These are phyloP conservation scores for Xylaria flabelliformis DNA, from an alignment of 495 filamentous ascomycete genomes.

Conservation along the genomic window DNA sequence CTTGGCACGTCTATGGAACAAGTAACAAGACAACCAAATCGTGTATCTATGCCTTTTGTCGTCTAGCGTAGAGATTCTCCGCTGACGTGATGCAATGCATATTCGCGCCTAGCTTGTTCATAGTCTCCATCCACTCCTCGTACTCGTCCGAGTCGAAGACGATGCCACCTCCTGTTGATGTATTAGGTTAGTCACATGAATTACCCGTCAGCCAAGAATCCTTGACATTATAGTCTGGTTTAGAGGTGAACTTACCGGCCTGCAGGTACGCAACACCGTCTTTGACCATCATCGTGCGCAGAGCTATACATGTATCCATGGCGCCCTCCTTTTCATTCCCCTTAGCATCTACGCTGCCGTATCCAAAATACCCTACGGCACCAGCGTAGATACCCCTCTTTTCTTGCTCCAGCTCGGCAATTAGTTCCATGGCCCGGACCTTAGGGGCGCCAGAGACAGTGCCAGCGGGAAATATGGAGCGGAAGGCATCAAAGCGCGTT, in stretches of 20 bases:
- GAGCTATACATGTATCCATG: slow-evolving; percentile 99
- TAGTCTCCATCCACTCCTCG: slow-evolving; percentile 95
- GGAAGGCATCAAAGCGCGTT: slow-evolving; percentile 94
- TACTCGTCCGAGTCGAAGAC: slow-evolving; percentile 94
- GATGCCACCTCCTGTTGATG: slow-evolving; percentile 78
- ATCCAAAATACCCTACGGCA: slow-evolving; percentile 94
- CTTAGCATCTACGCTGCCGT: slow-evolving; percentile 58
- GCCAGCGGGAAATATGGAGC: slow-evolving; percentile 94
- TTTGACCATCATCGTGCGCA: slow-evolving; percentile 95
- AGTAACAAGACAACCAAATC: background rate
- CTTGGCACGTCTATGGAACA: background rate
- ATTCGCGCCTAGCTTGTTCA: slow-evolving; percentile 93
- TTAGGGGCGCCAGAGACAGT: slow-evolving; percentile 95
- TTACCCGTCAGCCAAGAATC: too few relatives aligned
- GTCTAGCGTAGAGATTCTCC: slow-evolving; percentile 71
- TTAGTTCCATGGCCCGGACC: slow-evolving; percentile 94
- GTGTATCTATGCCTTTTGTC: slow-evolving; percentile 30
- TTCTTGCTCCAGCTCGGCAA: slow-evolving; percentile 91
- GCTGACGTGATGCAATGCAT: slow-evolving; percentile 85
- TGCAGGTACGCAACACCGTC: slow-evolving; percentile 91
- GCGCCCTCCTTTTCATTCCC: slow-evolving; percentile 68
- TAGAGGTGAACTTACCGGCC: slow-evolving; percentile 60
- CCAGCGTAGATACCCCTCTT: slow-evolving; percentile 95
- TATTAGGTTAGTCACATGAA: background rate
- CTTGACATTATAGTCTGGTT: background rate